phyloP scores from a whole-genome alignment of 1,139 yeast genomes.

The Hansenula sp. region DNA sequence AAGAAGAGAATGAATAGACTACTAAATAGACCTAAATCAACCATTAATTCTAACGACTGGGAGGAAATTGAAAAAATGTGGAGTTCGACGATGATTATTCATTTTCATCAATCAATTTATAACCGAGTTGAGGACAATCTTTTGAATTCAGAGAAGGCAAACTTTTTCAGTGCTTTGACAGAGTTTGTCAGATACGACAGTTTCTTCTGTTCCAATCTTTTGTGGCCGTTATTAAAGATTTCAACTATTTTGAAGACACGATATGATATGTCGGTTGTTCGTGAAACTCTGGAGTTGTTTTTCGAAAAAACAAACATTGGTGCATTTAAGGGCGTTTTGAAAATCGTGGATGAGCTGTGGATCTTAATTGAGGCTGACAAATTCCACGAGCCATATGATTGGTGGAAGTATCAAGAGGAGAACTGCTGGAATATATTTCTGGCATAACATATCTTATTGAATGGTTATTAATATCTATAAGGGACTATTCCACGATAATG shows the following conservation, averaged over 20 bases:
- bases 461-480: too few relatives aligned
- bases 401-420: constrained; percentile 8
- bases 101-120: constrained; percentile 6
- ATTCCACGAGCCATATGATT: constrained; percentile 5
- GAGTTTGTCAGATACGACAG: constrained; percentile 4
- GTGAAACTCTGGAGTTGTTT: background rate
- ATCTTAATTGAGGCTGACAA: constrained; percentile 3
- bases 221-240: constrained; percentile 8
- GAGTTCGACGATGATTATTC: constrained; percentile 9
- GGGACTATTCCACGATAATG: background rate
- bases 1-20: constrained; percentile 3
- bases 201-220: constrained; percentile 8
- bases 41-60: constrained; percentile 5
- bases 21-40: constrained; percentile 2
- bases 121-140: background rate
- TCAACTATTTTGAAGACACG: background rate
- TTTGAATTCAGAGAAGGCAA: background rate
- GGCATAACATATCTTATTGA: constrained; percentile 5
- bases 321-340: constrained; percentile 5
- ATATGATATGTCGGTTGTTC: background rate
- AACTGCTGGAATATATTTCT: constrained; percentile 7
- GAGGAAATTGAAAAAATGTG: constrained; percentile 5
- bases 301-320: constrained; percentile 9
- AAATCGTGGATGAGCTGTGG: constrained; percentile 7
- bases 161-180: constrained; percentile 6